These are phyloP conservation scores for Nitzschia putrida DNA, from an alignment of 108 stramenopile genomes.

Conservation along the genomic window DNA sequence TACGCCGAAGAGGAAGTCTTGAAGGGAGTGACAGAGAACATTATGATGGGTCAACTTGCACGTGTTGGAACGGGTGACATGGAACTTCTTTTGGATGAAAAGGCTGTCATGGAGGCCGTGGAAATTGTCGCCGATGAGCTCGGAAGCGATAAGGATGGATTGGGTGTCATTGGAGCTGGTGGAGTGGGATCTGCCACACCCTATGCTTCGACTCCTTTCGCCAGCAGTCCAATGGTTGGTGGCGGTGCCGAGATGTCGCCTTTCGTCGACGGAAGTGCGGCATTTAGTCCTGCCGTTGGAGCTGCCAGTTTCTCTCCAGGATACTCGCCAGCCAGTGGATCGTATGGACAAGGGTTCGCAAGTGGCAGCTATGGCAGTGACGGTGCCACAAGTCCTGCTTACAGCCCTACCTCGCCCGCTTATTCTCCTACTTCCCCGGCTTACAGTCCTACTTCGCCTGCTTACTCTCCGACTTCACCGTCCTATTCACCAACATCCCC, in stretches of 20 bases:
- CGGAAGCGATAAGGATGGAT: conserved; percentile 53
- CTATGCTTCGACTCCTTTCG: conserved; percentile 70
- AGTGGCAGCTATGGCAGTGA: conserved; percentile 81
- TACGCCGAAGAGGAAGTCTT: conserved; percentile 94
- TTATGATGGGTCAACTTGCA: conserved; percentile 97
- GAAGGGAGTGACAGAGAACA: conserved; percentile 96
- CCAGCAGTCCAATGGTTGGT: conserved; percentile 71
- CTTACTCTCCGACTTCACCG: conserved; percentile 60
- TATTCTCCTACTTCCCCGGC: conserved; percentile 84
- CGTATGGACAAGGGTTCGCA: conserved; percentile 59
- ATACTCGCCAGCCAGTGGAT: conserved; percentile 74
- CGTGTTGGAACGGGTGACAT: conserved; percentile 93
- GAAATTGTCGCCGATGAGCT: conserved; percentile 87
- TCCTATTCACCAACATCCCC: conserved; percentile 74
- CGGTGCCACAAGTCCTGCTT: conserved; percentile 50
- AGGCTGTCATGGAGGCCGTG: conserved; percentile 88
- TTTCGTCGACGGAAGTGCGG: conserved; percentile 63
- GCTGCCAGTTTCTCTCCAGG: conserved; percentile 78
- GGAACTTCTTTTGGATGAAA: conserved; percentile 93
- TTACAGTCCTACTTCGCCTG: conserved; percentile 73
- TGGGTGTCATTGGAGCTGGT: conserved; percentile 51
- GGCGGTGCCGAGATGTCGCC: conserved; percentile 64
- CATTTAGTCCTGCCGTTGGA: conserved; percentile 81
- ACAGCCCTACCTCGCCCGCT: conserved; percentile 63
- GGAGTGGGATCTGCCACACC: conserved; percentile 70